A percentile compares a stretch with the other conserved stretches of the same genome.
These are phyloP conservation scores for Tylopilus orsonianus DNA, from an alignment of 1,284 basidiomycete genomes.

Conservation along the genomic window DNA sequence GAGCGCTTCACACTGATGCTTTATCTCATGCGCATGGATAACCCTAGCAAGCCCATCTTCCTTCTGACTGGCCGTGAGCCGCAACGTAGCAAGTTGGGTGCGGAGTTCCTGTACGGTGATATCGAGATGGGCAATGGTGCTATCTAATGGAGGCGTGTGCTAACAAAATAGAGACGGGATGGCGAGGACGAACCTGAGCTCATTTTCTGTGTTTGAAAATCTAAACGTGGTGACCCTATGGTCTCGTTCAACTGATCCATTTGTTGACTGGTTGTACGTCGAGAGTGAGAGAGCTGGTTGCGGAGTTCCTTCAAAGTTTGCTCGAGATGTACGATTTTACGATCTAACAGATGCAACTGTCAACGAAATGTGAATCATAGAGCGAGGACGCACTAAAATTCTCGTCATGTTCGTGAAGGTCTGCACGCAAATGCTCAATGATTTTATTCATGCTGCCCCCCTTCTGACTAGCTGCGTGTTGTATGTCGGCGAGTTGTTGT, in stretches of 20 bases:
- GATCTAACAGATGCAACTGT: neutral
- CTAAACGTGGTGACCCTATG: too few relatives aligned
- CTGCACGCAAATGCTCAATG: neutral
- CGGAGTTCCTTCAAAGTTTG: neutral
- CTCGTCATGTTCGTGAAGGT: neutral
- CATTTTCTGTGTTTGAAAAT: too few relatives aligned
- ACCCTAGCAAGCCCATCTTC: too few relatives aligned
- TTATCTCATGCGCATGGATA: neutral
- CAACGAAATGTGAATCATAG: neutral
- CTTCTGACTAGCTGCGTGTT: neutral
- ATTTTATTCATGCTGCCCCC: neutral
- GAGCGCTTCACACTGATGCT: neutral
- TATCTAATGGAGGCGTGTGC: too few relatives aligned
- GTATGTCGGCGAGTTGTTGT: neutral
- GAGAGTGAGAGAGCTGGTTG: neutral
- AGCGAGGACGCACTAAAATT: neutral
- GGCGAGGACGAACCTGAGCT: neutral
- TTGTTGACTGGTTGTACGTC: neutral
- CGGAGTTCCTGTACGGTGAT: too few relatives aligned
- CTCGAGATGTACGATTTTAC: too few relatives aligned
- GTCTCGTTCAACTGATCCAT: neutral
- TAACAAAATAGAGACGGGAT: too few relatives aligned
- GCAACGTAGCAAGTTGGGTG: too few relatives aligned
- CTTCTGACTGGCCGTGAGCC: too few relatives aligned
- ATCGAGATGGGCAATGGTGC: too few relatives aligned